Evolutionary conservation across 805 yeast species (phyloP), one percentile per base, ranked within the genome.

Genomic region (Candida nemodendra): DNA sequence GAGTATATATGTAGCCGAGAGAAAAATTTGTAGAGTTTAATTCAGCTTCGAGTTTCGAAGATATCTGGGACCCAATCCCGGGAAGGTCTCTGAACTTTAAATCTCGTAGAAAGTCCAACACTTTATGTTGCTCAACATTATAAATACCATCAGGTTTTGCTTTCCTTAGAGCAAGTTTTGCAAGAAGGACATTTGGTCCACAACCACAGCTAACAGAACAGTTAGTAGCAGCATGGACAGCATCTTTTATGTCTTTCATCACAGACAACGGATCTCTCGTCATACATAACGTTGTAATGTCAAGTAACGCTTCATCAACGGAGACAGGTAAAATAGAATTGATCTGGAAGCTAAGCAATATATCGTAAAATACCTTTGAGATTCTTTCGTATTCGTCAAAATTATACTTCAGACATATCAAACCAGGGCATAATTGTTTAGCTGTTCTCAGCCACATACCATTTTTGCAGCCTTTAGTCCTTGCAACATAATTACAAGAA

Each of bases 371-470:
- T 7, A 60, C 60, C 18, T 72, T 68, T 0, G 97, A 86, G 14
- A 73, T 72, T 22, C 54, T 50, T 55, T 85, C 93, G 54, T 89
- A 89, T 5, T 74, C 72, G 4, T 71, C 78, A 58, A 90, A 91
- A 45, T 87, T 83, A 54, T 88, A 87, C 6, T 78, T 81, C 13
- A 91, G 50, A 16, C 77, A 69, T 0, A 77, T 63, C 24, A 91
- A 57, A 4, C 76, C 63, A 0, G 61, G 95, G 51, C 97, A 86
- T 23, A 76, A 42, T 26, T 62, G 59, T 43, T 62, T 66, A 0
- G 97, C 98, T 2, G 66, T 48, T 1, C 78, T 66, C 2, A 86
- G 74, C 95, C 97, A 93, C 93, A 84, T 86, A 0, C 98, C 98
- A 56, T 93, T 90, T 18, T 57, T 65, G 4, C 91, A 81, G 0